Evolutionary conservation across 805 yeast species (phyloP).

Genomic region (Saturnispora halmiae): DNA sequence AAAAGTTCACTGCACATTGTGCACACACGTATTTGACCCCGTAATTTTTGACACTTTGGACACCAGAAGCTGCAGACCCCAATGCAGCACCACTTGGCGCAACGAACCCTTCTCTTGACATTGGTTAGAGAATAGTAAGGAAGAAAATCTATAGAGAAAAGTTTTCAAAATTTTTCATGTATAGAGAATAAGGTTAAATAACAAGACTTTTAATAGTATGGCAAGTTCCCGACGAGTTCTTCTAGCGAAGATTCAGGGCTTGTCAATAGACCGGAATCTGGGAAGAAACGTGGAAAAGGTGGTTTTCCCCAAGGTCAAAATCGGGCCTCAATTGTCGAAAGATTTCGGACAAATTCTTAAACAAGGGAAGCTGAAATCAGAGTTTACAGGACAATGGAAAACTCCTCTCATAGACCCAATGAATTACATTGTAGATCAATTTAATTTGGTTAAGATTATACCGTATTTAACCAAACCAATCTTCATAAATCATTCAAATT

Average conservation of each 20-base stretch:
- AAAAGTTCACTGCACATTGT: conserved; percentile 84
- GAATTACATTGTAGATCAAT: conserved; percentile 7
- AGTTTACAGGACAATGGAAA: background rate
- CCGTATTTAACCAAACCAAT: conserved; percentile 5
- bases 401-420: conserved; percentile 5
- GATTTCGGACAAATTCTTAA: conserved; percentile 1
- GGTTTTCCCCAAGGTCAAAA: background rate
- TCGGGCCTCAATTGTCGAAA: background rate
- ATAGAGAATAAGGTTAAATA: too few species aligned
- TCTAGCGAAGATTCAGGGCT: background rate
- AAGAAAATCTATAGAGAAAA: background rate
- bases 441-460: conserved; percentile 1
- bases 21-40: conserved; percentile 95
- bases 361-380: conserved; percentile 1
- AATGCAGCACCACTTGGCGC: conserved; percentile 66
- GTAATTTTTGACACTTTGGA: conserved; percentile 53
- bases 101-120: conserved; percentile 72
- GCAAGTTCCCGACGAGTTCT: background rate
- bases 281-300: background rate
- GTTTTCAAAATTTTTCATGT: background rate
- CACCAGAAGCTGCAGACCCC: conserved; percentile 82
- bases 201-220: too few species aligned
- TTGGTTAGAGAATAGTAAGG: background rate
- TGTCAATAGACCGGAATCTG: background rate
- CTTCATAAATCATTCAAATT: conserved; percentile 9